Evolutionary conservation across 129 eudicot species (phyloP), one percentile per base, ranked within the genome.

Genomic region (Gnaphalium uliginosum): DNA sequence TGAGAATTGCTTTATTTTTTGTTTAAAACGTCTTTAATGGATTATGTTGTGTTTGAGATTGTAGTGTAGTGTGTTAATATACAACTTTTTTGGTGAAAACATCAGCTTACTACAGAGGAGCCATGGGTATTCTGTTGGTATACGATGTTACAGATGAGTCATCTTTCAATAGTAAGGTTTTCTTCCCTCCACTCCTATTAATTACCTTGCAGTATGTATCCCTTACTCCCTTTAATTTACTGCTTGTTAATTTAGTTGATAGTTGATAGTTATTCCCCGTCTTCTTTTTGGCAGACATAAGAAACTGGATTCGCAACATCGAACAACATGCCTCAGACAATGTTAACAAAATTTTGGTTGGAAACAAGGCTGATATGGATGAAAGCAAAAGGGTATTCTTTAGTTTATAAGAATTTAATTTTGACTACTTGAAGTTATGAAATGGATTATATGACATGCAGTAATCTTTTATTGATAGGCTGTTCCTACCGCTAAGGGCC

Each of bases 111-210:
- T 90, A 90, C 73, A 89, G 96, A 51, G 96, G 96, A 82, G 96
- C 96, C 63, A 90, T 90, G 96, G 96, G 96, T 69, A 90, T 90
- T 33, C 78, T 90, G 83, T 83, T 90, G 89, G 96, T 90, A 65
- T 90, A 90, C 30, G 96, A 90, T 76, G 96, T 90, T 54, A 90
- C 96, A 5, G 96, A 90, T 30, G 96, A 90, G 72, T 86, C 96
- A 76, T 90, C 96, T 73, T 90, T 90, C 69, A 88, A 90, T 79
- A 90, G 96, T 92, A 89, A 92, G 87, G 84, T 80, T 79, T 80
- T 75, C 77, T 66, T 78, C 64, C 64, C 69, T 51, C 35, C 61
- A 15, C n/a, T 35, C 56, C 51, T 8, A 9, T 58, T 32, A 46
- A 24, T 62, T 29, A 25, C 35, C 5, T 19, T 17, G 51, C 48